Evolutionary conservation across 495 filamentous ascomycete genomes (phyloP).

Genomic region (Cetradonia linearis): DNA sequence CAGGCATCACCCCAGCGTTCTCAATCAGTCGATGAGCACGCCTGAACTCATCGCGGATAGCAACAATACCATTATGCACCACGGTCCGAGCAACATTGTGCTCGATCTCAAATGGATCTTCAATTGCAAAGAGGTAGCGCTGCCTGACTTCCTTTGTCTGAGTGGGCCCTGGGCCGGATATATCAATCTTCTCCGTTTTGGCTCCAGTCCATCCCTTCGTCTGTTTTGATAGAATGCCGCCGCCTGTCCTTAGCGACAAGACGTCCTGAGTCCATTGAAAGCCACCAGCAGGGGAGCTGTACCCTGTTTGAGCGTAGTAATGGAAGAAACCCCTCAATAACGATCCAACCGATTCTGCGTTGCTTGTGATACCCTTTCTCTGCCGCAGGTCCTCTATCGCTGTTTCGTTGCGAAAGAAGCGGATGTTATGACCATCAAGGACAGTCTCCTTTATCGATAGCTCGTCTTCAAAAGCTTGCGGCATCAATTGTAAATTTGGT

Average conservation of each 20-base stretch:
- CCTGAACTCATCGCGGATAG: slow-evolving; percentile 70
- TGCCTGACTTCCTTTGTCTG: slow-evolving; percentile 54
- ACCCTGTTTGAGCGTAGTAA: slow-evolving; percentile 54
- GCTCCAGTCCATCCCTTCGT: slow-evolving; percentile 71
- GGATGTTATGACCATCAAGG: slow-evolving; percentile 48
- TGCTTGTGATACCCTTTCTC: slow-evolving; percentile 45
- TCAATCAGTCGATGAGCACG: slow-evolving; percentile 57
- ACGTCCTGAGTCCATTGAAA: slow-evolving; percentile 66
- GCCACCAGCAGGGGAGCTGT: slow-evolving; percentile 35
- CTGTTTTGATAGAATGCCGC: slow-evolving; percentile 57
- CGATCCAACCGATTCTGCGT: slow-evolving; percentile 49
- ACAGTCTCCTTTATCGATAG: slow-evolving; percentile 22
- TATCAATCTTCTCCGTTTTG: slow-evolving; percentile 39
- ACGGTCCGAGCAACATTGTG: slow-evolving; percentile 81
- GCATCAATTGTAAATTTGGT: slow-evolving; percentile 57
- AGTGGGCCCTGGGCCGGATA: slow-evolving; percentile 24
- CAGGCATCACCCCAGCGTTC: slow-evolving; percentile 16
- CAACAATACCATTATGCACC: slow-evolving; percentile 59
- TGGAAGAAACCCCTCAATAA: slow-evolving; percentile 71
- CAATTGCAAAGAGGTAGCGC: slow-evolving; percentile 76
- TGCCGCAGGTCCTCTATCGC: slow-evolving; percentile 46
- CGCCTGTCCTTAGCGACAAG: slow-evolving; percentile 57
- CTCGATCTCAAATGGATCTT: slow-evolving; percentile 75
- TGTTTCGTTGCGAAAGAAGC: slow-evolving; percentile 58
- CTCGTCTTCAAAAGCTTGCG: slow-evolving; percentile 17